Evolutionary conservation across 2,329 filamentous ascomycete genomes (phyloP), one percentile per base, ranked within the genome.

Genomic region (Dactylellina cionopaga): DNA sequence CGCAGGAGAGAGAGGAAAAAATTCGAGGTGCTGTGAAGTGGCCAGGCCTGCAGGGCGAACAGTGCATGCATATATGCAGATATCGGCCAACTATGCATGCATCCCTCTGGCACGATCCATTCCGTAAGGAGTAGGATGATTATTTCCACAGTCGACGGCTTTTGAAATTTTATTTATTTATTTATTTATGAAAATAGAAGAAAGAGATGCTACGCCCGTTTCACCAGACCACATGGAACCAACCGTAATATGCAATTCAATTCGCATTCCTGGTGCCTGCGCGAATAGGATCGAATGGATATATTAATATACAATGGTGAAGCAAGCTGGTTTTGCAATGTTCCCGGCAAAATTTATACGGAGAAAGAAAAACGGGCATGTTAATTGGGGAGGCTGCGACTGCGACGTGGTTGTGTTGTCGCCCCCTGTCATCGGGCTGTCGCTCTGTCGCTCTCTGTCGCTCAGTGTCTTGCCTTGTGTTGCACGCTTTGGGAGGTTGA

Each of bases 81-180:
- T 55, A 55, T 49, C 62, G 62, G 66, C 66, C 66, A 71, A 59
- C 66, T 56, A 56, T 71, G 58, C 66, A 70, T 63, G 39, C 51
- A 47, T 58, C 10, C 39, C 52, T 35, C n/a, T 59, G 25, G 33
- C 31, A 5, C 29, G 25, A 29, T n/a, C 17, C 39, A 68, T 59
- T 59, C 54, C 54, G 54, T 27, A 33, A 58, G 62, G 52, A 58
- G 43, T 29, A 55, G 39, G 39, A 43, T 29, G 41, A 22, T 46
- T 43, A 47, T 22, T 43, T 35, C 35, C 44, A 49, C 25, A 24
- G 46, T 51, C 43, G 44, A 51, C 15, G 41, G n/a, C n/a, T n/a
- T n/a, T n/a, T n/a, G n/a, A n/a, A n/a, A n/a, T n/a, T n/a, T n/a
- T n/a, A n/a, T n/a, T 9, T 24, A 37, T 54, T 35, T 13, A 54